Evolutionary conservation across 169 alveolate genomes (phyloP).

Genomic region (Eimeria zaria): DNA sequence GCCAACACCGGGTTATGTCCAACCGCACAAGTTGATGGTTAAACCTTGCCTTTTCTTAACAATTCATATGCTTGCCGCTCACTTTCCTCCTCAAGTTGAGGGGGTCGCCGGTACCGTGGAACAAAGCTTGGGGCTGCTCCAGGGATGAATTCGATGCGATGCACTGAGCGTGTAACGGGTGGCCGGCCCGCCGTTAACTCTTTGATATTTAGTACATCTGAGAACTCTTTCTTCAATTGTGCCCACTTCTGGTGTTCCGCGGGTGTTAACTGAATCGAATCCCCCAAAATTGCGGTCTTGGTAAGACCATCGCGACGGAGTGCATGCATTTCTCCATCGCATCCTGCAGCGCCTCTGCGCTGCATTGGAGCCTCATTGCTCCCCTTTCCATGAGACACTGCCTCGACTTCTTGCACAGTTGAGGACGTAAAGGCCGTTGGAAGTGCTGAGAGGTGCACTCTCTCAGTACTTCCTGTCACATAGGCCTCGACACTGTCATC

Average conservation of each 20-base stretch:
- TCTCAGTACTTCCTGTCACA: not conserved
- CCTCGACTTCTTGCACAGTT: no score
- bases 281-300: no score
- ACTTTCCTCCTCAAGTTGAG: not conserved
- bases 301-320: no score
- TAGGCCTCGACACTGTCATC: not conserved
- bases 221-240: not conserved
- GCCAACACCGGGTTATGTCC: not conserved
- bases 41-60: not conserved
- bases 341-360: no score
- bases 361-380: no score
- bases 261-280: not conserved
- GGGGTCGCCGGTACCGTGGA: not conserved
- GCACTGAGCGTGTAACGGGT: not conserved
- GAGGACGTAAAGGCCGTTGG: not conserved
- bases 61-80: not conserved
- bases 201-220: not conserved
- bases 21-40: not conserved
- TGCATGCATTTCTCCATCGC: no score
- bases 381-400: no score
- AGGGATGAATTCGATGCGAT: not conserved
- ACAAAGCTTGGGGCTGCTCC: not conserved
- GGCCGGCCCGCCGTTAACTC: not conserved
- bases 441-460: not conserved
- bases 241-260: not conserved